These are phyloP conservation scores for Pythium coloratum DNA, from an alignment of 352 stramenopile species.

Conservation along the genomic window DNA sequence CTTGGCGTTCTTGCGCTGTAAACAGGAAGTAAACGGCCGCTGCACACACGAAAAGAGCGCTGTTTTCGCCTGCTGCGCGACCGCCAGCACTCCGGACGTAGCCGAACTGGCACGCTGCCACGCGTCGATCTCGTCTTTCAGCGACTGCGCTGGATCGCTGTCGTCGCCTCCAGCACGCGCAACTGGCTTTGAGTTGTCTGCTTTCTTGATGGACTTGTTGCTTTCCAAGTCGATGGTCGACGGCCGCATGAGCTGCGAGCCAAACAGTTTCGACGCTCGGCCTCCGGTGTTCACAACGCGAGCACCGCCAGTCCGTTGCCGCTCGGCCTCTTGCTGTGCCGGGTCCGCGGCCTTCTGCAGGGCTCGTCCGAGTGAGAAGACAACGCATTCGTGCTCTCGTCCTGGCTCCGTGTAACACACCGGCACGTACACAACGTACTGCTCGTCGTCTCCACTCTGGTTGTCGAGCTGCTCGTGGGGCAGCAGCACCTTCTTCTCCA, in stretches of 20 bases:
- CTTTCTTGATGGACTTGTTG: background rate
- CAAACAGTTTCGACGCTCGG: constrained; percentile 73
- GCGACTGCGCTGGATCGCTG: constrained; percentile 18
- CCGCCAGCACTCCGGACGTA: background rate
- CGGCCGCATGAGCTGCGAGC: constrained; percentile 56
- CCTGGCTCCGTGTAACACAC: constrained; percentile 33
- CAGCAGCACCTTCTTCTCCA: constrained; percentile 27
- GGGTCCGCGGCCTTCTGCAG: constrained; percentile 48
- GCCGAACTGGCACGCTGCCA: constrained; percentile 17
- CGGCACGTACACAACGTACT: constrained; percentile 61
- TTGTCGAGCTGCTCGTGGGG: constrained; percentile 31
- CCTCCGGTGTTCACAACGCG: constrained; percentile 64
- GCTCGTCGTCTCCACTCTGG: constrained; percentile 29
- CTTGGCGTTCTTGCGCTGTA: constrained; percentile 15
- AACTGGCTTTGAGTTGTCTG: background rate
- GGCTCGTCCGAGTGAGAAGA: constrained; percentile 45
- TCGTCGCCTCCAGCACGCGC: constrained; percentile 22
- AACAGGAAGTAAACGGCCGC: constrained; percentile 19
- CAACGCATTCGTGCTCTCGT: constrained; percentile 32
- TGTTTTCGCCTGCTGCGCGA: constrained; percentile 4
- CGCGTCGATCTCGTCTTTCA: constrained; percentile 28
- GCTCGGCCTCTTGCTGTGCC: constrained; percentile 16
- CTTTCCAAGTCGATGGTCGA: constrained; percentile 51
- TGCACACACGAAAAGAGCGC: constrained; percentile 17
- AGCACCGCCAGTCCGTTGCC: constrained; percentile 30